Percentiles rank a stretch among this genome's conserved stretches.
Evolutionary conservation across 1,284 basidiomycete species (phyloP).

Genomic region (Ustilago esculenta): DNA sequence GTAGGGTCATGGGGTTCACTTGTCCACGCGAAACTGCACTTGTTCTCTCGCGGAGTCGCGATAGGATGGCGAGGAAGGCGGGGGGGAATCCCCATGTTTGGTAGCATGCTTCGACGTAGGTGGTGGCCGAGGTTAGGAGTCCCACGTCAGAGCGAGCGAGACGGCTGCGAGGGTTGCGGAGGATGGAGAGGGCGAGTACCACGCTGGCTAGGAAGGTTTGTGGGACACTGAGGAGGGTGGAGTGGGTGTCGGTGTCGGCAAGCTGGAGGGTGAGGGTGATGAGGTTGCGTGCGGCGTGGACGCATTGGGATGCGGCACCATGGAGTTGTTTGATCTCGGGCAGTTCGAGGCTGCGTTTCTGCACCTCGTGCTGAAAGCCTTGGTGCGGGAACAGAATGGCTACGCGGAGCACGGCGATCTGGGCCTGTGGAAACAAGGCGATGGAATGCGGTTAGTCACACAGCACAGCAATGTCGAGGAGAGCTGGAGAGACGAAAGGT

Average conservation of each 20-base stretch:
- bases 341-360: conserved; percentile 1
- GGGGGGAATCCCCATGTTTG: conserved; percentile 5
- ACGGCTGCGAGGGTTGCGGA: conserved; percentile 11
- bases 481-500: no score
- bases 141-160: conserved; percentile 13
- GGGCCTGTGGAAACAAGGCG: background rate
- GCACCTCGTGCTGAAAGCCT: conserved; percentile 8
- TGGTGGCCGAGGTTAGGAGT: conserved; percentile 9
- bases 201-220: conserved; percentile 13
- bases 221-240: conserved; percentile 4
- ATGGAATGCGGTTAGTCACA: no score
- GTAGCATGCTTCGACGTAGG: conserved; percentile 8
- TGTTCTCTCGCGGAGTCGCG: conserved; percentile 8
- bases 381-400: conserved; percentile 13
- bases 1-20: no score
- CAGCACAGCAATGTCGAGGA: no score
- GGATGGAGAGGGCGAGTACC: conserved; percentile 10
- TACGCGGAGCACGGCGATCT: conserved; percentile 16
- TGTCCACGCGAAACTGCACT: conserved; percentile 3
- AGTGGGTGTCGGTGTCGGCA: conserved; percentile 8
- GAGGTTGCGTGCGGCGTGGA: conserved; percentile 3
- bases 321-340: conserved; percentile 5
- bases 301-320: conserved; percentile 10
- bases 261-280: conserved; percentile 10
- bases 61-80: conserved; percentile 5